Percentiles rank a stretch among this genome's conserved stretches.
phyloP scores from a whole-genome alignment of 2,329 filamentous ascomycete species.

The Penicillium occitanis region DNA sequence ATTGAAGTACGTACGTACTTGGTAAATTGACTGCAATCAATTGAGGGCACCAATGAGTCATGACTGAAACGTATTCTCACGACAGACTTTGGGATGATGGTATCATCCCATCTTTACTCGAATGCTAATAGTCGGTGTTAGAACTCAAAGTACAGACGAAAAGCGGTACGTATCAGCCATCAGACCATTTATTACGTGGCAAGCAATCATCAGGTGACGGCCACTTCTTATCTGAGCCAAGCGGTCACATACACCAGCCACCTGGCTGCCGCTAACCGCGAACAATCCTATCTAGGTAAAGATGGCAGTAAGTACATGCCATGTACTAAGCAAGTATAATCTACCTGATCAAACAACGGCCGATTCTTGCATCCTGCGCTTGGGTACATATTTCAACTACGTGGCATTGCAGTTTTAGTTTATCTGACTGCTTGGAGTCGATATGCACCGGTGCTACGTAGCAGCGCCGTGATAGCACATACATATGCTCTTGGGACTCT shows the following conservation, averaged over 20 bases:
- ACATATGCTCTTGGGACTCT: no score
- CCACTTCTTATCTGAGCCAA: background rate
- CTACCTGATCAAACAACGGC: background rate
- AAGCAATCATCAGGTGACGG: background rate
- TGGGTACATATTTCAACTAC: constrained; percentile 4
- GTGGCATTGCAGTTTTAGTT: constrained; percentile 1
- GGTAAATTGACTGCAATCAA: background rate
- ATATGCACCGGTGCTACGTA: no score
- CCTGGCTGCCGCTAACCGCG: background rate
- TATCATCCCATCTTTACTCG: constrained; percentile 4
- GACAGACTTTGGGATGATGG: background rate
- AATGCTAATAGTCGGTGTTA: background rate
- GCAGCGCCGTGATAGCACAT: no score
- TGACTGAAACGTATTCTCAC: background rate
- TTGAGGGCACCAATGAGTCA: background rate
- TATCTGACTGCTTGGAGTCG: background rate
- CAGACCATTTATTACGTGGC: constrained; percentile 2
- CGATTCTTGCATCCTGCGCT: background rate
- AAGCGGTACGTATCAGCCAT: background rate
- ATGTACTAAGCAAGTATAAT: background rate
- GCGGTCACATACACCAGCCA: background rate
- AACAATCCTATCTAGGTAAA: background rate
- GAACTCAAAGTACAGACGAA: background rate
- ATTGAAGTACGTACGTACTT: background rate
- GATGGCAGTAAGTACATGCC: background rate